Conservation (phyloP, 768 basidiomycete genomes). For the Tulasnella sp. region DNA sequence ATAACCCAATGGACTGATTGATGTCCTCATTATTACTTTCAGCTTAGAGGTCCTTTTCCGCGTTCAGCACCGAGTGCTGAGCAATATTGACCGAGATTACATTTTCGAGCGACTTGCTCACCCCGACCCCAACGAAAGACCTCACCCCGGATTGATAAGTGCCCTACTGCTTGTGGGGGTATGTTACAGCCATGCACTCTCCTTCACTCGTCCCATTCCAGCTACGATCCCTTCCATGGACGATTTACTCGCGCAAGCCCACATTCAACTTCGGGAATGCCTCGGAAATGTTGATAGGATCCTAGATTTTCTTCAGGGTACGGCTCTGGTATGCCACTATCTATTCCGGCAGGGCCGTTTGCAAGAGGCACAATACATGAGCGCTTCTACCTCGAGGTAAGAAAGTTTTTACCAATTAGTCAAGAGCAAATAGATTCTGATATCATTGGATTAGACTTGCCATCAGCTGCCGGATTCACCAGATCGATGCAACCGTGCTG, state of each 20-base stretch:
- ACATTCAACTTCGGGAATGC: conserved; percentile 5
- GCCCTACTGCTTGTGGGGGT: conserved; percentile 13
- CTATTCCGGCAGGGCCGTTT: conserved; percentile 9
- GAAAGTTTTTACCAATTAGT: neutral
- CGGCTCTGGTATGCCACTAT: conserved; percentile 11
- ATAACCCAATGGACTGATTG: neutral
- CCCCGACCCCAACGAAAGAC: neutral
- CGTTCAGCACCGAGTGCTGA: conserved; percentile 2
- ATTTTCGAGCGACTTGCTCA: neutral
- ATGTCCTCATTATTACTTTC: neutral
- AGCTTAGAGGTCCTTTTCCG: conserved; percentile 13
- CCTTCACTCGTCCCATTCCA: conserved; percentile 10
- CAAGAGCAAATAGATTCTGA: neutral
- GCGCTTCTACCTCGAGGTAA: conserved; percentile 10
- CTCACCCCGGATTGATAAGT: conserved; percentile 14
- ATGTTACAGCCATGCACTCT: no score
- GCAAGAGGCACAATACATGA: conserved; percentile 5
- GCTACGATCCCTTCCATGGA: conserved; percentile 2
- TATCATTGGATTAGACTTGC: neutral
- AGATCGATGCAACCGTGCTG: conserved; percentile 1
- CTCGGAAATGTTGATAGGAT: conserved; percentile 9
- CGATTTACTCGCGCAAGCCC: conserved; percentile 4
- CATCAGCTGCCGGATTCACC: neutral
- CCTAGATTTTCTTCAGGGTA: conserved; percentile 12
- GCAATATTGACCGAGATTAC: neutral